Percentiles rank a stretch among this genome's conserved stretches.
Conservation (phyloP, 306 rosid species). For the Dryas alaskensis region DNA sequence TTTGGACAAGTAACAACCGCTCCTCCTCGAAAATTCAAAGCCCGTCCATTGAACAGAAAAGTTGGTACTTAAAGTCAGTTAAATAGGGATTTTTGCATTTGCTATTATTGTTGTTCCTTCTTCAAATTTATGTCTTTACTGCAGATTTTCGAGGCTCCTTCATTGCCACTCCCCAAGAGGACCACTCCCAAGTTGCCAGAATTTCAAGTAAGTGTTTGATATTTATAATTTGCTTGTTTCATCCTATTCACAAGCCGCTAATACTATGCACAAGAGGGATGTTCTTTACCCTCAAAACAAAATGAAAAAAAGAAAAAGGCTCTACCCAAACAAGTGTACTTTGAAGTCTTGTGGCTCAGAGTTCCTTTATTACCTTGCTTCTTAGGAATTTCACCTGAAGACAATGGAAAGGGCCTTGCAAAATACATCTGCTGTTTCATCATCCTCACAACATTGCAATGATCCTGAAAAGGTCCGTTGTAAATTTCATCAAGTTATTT, state of each 20-base stretch:
- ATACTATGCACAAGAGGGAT: not conserved
- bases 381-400: constrained; percentile 84
- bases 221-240: constrained; percentile 4
- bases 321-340: constrained; percentile 17
- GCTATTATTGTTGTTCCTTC: constrained; percentile 16
- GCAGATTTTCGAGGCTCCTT: constrained; percentile 91
- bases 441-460: constrained; percentile 49
- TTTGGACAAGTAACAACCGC: constrained; percentile 38
- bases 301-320: not conserved
- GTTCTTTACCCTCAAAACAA: not conserved
- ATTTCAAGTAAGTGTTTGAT: constrained; percentile 68
- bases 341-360: constrained; percentile 20
- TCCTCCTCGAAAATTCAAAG: constrained; percentile 64
- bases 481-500: constrained; percentile 14
- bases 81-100: constrained; percentile 9
- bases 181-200: constrained; percentile 81
- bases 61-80: constrained; percentile 46
- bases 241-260: too few relatives aligned
- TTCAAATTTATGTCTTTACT: constrained; percentile 22
- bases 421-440: constrained; percentile 51
- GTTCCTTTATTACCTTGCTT: constrained; percentile 27
- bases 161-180: constrained; percentile 67
- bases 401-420: constrained; percentile 87
- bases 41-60: constrained; percentile 90
- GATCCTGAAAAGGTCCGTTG: constrained; percentile 45